Evolutionary conservation across 495 filamentous ascomycete genomes (phyloP), one percentile per base, ranked within the genome.

Genomic region (Staphylotrichum longicolle): DNA sequence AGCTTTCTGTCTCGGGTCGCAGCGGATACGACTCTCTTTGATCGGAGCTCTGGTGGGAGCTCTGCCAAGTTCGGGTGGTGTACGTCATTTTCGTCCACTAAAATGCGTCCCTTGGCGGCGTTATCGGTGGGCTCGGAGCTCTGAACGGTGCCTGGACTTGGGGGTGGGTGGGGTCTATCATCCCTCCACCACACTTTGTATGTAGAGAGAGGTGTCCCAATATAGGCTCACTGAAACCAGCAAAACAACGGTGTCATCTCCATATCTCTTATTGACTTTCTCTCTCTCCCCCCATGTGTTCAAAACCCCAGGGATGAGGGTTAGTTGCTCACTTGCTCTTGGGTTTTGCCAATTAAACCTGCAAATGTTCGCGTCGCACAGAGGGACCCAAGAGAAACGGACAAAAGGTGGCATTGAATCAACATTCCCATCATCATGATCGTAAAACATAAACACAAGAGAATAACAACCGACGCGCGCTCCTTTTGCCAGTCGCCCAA

Each of bases 371-470:
- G 20, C 20, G 20, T 27, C 20, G 20, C 20, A 27, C 20, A 27
- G 20, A 1, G 20, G 20, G 20, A 1, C 20, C 20, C 20, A 27
- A 34, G 54, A 35, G 11, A 5, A 35, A 12, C 42, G 8, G 50
- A 5, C 48, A 34, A 50, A 50, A 51, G 35, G 35, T n/a, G 44
- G 46, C 30, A 14, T 34, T 39, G n/a, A 11, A 39, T 39, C 37
- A 37, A 37, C 5, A 39, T 54, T 46, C 48, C 50, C 56, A 52
- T 58, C 56, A 50, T 59, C 55, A 63, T 63, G 51, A 58, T 53
- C 54, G 58, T 39, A 32, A 63, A 58, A 63, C 51, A 59, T 63
- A 39, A 55, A 37, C 32, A 55, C n/a, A 57, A 57, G 12, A 49
- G 12, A 56, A 52, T n/a, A 61, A 61, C 14, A 50, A 46, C 57